Conservation (phyloP, 805 yeast species). For the Candida awuae region DNA sequence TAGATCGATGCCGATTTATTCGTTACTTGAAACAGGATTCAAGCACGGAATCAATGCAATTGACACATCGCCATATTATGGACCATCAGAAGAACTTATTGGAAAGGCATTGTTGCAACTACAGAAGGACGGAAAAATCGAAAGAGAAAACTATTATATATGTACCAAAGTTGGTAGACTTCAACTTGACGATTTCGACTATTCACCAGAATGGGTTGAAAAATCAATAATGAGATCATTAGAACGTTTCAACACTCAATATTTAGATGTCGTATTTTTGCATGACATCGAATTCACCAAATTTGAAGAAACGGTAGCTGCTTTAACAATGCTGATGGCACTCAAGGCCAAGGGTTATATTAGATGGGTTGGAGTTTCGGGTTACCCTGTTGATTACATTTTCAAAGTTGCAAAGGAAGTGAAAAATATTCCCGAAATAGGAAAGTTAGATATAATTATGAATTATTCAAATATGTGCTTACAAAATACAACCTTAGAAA, state of each 20-base stretch:
- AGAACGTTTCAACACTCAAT: constrained; percentile 53
- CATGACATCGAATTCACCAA: constrained; percentile 85
- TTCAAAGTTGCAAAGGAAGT: constrained; percentile 41
- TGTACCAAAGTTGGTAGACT: constrained; percentile 86
- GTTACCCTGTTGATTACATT: constrained; percentile 74
- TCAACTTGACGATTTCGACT: constrained; percentile 63
- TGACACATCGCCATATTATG: constrained; percentile 92
- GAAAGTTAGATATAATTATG: constrained; percentile 64
- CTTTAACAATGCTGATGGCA: constrained; percentile 49
- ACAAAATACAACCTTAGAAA: constrained; percentile 55
- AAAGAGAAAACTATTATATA: constrained; percentile 58
- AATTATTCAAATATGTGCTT: constrained; percentile 77
- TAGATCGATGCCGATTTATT: constrained; percentile 44
- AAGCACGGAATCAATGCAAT: constrained; percentile 63
- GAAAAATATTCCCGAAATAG: constrained; percentile 35
- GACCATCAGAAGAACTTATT: constrained; percentile 69
- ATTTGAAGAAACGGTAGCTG: constrained; percentile 46
- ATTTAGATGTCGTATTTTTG: constrained; percentile 74
- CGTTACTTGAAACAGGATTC: constrained; percentile 54
- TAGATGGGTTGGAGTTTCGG: constrained; percentile 68
- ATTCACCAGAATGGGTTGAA: constrained; percentile 51
- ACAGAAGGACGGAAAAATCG: constrained; percentile 30
- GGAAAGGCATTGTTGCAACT: constrained; percentile 53
- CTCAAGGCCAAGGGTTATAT: constrained; percentile 60
- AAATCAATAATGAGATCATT: constrained; percentile 60